Base-by-base conservation (phyloP, 306 rosid genomes). In the Cajanus cajan region DNA sequence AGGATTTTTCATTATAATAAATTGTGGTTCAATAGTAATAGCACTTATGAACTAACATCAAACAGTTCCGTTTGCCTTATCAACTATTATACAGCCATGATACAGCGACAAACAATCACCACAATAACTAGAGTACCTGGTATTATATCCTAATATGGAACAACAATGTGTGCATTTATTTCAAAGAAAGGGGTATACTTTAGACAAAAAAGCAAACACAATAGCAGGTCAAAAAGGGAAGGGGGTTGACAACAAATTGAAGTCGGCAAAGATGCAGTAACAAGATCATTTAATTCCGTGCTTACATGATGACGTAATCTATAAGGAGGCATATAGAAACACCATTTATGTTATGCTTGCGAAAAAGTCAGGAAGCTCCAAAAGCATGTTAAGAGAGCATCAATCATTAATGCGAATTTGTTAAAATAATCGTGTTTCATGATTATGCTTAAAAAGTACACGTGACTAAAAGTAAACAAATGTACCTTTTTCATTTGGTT, bases 1-100 rank as follows among this genome's bases (percentile, higher is more conserved):
- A 58, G 51, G 34, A 67, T 57, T 68, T 52, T 33, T 24, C 65
- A 78, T 58, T 80, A 77, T 79, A 47, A 79, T 73, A 66, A 66
- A 10, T 16, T 51, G 22, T 58, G 18, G 33, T 28, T 47, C 39
- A 25, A 15, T 22, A 55, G 65, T 25, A 65, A 71, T 22, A 55
- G 48, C 44, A 64, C 58, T 43, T 66, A 31, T 61, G 54, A 74
- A 31, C 31, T 31, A 68, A 58, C 51, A 72, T 41, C 39, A 61
- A 62, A 69, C 54, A 79, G 45, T 48, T 55, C 12, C 54, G 55
- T 40, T 73, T 13, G 16, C 66, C 15, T 39, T 55, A 28, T 63
- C 61, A 33, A 45, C 48, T 71, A 31, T 57, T 54, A 36, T 68
- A 68, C 31, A 76, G 41, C 31, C 63, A 79, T 57, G 48, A 64